Evolutionary conservation across 352 stramenopile species (phyloP).

Genomic region (Halophytophthora batemanensis): DNA sequence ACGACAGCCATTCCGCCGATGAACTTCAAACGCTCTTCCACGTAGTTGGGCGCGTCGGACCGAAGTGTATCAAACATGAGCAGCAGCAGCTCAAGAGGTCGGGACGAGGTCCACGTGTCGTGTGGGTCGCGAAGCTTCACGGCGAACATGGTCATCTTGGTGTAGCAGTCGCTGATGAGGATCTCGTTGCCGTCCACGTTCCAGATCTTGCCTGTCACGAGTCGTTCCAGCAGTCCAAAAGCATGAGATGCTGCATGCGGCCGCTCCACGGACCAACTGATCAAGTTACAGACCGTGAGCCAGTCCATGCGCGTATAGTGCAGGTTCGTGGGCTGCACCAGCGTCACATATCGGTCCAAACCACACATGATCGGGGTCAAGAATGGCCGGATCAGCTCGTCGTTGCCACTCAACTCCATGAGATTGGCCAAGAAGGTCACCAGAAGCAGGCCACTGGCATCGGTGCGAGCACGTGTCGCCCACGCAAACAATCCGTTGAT

Average conservation of each 20-base stretch:
- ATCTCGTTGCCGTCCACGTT: conserved; percentile 44
- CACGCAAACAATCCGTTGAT: conserved; percentile 57
- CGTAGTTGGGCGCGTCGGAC: conserved; percentile 27
- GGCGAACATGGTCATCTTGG: conserved; percentile 61
- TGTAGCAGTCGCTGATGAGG: conserved; percentile 60
- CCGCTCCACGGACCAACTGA: conserved; percentile 48
- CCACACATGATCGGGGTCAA: conserved; percentile 60
- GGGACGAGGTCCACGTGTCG: conserved; percentile 29
- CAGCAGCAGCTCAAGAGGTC: conserved; percentile 49
- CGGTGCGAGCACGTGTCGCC: conserved; percentile 35
- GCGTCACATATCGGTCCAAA: conserved; percentile 32
- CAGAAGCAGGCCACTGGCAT: conserved; percentile 32
- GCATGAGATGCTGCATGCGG: conserved; percentile 47
- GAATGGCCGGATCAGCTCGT: conserved; percentile 61
- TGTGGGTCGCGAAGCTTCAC: conserved; percentile 29
- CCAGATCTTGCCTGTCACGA: conserved; percentile 60
- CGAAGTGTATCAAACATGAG: conserved; percentile 49
- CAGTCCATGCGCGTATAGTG: conserved; percentile 50
- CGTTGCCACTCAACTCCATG: conserved; percentile 57
- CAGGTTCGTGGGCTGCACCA: conserved; percentile 27
- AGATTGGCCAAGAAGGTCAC: conserved; percentile 43
- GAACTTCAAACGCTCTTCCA: conserved; percentile 46
- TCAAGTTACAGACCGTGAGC: conserved; percentile 57
- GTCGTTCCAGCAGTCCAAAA: conserved; percentile 59
- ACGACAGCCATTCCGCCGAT: conserved; percentile 58